These are phyloP conservation scores for Stephanodiscus triporus DNA, from an alignment of 108 stramenopile genomes.

Conservation along the genomic window DNA sequence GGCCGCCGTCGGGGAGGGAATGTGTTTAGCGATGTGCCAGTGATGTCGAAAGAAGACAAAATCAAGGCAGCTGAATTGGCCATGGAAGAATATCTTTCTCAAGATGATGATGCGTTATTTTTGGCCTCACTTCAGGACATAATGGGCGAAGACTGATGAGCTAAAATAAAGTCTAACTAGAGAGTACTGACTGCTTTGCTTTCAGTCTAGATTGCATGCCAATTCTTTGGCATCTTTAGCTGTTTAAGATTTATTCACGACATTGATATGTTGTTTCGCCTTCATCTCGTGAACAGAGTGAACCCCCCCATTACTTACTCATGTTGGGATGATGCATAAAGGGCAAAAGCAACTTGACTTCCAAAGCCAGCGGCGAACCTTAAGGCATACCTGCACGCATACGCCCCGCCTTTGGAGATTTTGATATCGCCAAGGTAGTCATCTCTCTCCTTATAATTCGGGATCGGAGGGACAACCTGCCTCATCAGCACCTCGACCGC, in stretches of 20 bases:
- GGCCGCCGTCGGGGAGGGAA: no score
- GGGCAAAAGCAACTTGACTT: constrained; percentile 93
- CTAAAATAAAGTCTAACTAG: neutral
- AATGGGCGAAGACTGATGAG: constrained; percentile 49
- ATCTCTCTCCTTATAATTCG: constrained; percentile 88
- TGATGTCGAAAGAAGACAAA: constrained; percentile 36
- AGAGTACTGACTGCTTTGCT: neutral
- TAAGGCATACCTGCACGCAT: constrained; percentile 89
- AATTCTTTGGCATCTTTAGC: no score
- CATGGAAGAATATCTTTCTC: constrained; percentile 72
- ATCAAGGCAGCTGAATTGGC: constrained; percentile 53
- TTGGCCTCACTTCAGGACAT: constrained; percentile 55
- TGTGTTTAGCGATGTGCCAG: constrained; percentile 33
- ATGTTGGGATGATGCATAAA: constrained; percentile 83
- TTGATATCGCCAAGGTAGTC: constrained; percentile 90
- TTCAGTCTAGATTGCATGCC: neutral
- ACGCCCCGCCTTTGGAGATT: constrained; percentile 89
- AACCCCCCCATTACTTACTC: constrained; percentile 27
- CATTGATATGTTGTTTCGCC: no score
- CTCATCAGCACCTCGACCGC: constrained; percentile 89
- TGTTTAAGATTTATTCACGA: no score
- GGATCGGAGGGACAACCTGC: constrained; percentile 87
- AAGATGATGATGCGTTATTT: constrained; percentile 81
- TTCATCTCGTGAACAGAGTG: no score
- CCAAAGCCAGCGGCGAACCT: constrained; percentile 98